A percentile compares a stretch with the other conserved stretches of the same genome.
phyloP scores from a whole-genome alignment of 1,139 yeast species.

The Debaryomyces nepalensis region DNA sequence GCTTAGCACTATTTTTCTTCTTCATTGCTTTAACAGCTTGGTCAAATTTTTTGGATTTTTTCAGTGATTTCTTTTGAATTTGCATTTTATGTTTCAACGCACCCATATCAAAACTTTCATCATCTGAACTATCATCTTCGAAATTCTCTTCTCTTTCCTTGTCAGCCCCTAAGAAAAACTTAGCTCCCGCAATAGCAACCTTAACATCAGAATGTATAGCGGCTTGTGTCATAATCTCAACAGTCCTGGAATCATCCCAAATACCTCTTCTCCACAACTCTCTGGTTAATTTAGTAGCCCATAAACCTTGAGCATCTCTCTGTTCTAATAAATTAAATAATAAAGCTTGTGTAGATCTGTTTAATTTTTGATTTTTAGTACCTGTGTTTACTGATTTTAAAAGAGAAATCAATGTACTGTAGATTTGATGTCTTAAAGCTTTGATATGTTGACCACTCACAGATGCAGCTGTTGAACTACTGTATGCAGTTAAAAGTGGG shows the following conservation, averaged over 20 bases:
- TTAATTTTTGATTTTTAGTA: slow-evolving; percentile 82
- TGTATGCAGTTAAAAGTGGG: slow-evolving; percentile 71
- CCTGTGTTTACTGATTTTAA: slow-evolving; percentile 85
- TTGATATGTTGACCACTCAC: slow-evolving; percentile 77
- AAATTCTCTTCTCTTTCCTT: slow-evolving; percentile 87
- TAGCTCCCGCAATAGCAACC: slow-evolving; percentile 87
- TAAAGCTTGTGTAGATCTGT: slow-evolving; percentile 88
- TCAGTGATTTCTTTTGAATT: slow-evolving; percentile 81
- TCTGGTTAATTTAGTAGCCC: slow-evolving; percentile 95
- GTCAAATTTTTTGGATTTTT: slow-evolving; percentile 79
- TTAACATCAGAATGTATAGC: slow-evolving; percentile 86
- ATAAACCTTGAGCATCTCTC: slow-evolving; percentile 79
- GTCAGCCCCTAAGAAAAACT: slow-evolving; percentile 93
- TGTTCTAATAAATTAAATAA: slow-evolving; percentile 83
- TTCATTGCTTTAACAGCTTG: slow-evolving; percentile 70
- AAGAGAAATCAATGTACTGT: slow-evolving; percentile 74
- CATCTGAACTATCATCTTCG: slow-evolving; percentile 73
- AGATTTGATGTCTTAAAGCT: slow-evolving; percentile 80
- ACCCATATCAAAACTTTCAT: slow-evolving; percentile 69
- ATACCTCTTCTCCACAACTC: slow-evolving; percentile 97
- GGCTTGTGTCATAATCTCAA: slow-evolving; percentile 96
- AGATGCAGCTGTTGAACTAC: slow-evolving; percentile 38
- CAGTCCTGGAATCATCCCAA: slow-evolving; percentile 97
- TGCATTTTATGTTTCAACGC: slow-evolving; percentile 79
- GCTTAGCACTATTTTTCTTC: slow-evolving; percentile 56